Conservation (phyloP, 495 filamentous ascomycete genomes). For the Aspergillus mulundensis region DNA sequence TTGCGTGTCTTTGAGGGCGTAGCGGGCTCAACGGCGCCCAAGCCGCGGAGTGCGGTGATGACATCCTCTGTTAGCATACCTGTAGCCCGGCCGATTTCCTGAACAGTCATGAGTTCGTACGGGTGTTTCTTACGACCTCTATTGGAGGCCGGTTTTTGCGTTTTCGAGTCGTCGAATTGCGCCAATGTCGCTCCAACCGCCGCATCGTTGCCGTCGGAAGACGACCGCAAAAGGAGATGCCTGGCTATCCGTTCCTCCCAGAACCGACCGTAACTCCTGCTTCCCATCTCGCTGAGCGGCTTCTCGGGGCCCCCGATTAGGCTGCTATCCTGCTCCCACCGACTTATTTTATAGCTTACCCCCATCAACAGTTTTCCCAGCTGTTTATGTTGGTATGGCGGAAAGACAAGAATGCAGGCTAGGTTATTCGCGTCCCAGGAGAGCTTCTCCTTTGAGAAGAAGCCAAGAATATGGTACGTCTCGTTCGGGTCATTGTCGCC, state of each 20-base stretch:
- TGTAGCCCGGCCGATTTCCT: constrained; percentile 58
- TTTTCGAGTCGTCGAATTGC: constrained; percentile 22
- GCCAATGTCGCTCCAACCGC: constrained; percentile 16
- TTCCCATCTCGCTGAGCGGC: constrained; percentile 79
- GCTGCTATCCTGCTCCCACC: constrained; percentile 58
- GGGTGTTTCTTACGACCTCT: constrained; percentile 30
- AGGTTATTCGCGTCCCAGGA: constrained; percentile 99
- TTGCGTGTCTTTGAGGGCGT: constrained; percentile 42
- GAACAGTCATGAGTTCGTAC: constrained; percentile 46
- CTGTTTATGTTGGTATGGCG: constrained; percentile 87
- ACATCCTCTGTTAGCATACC: constrained; percentile 83
- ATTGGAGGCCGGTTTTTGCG: constrained; percentile 20
- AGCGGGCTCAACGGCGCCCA: constrained; percentile 67
- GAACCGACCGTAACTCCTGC: constrained; percentile 72
- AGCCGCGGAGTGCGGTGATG: constrained; percentile 68
- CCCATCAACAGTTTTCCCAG: constrained; percentile 89
- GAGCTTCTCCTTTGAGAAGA: constrained; percentile 98
- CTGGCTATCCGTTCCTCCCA: constrained; percentile 79
- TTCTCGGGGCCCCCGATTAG: constrained; percentile 91
- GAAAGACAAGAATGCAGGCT: constrained; percentile 94
- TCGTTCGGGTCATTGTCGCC: constrained; percentile 22
- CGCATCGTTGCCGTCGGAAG: constrained; percentile 9
- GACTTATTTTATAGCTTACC: constrained; percentile 87
- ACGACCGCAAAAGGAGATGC: constrained; percentile 46
- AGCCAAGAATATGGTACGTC: constrained; percentile 67